Base-by-base conservation (phyloP, 116 monocot genomes). In the Iris pallida region DNA sequence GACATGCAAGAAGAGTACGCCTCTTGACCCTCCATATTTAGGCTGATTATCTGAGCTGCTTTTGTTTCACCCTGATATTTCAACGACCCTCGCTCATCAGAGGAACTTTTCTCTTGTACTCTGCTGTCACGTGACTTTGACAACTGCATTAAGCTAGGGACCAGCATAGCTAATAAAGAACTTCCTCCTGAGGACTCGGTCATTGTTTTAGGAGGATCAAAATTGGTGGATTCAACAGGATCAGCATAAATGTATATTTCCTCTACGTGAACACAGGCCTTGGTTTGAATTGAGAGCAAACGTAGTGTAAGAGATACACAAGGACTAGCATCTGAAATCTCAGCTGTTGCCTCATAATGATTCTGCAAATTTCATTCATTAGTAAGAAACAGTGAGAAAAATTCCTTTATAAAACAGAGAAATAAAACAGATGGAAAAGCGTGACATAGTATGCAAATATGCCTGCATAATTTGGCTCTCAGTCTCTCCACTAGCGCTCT, bases 191-290 rank as follows among this genome's bases (percentile, higher is more conserved):
- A 47, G 56, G 68, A 82, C 54, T 68, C 74, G 16, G 57, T 49
- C 42, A 42, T 51, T 53, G 20, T 49, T 18, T 16, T 47, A 54
- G 73, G 61, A 42, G 79, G 57, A 5, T 68, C 76, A 47, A 76
- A 68, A 70, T 65, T 20, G 16, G 55, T 49, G 44, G 68, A 65
- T 58, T 78, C 83, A 68, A 83, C 77, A 47, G 92, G 97, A 80
- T 97, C 90, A 66, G 87, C 87, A 83, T 76, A 90, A 59, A 97
- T 78, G 79, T 90, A 97, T 51, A 97, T 85, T 63, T 97, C 97
- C 13, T 83, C 87, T 59, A 92, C 61, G 64, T 85, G 81, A 68
- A 90, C 71, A 68, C 68, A 75, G 7, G 71, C 79, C 61, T 84
- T 92, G 2, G 62, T 65, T 70, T 89, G 87, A 64, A 97, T 77